phyloP scores from a whole-genome alignment of 768 basidiomycete genomes.

The Leucocoprinus leucothites region DNA sequence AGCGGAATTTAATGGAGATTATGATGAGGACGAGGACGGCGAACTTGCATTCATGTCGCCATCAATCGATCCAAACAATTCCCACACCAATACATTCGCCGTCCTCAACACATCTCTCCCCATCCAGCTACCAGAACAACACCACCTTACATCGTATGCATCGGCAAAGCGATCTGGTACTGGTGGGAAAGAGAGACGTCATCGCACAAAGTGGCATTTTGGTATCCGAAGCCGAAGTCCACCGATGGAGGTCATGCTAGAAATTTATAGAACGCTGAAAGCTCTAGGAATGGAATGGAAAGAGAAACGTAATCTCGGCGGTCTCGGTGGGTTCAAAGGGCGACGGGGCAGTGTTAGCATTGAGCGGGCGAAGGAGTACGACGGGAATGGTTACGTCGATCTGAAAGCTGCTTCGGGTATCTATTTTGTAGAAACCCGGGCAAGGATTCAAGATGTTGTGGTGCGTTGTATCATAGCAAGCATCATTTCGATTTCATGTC shows the following conservation, averaged over 20 bases:
- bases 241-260: slow-evolving; percentile 99
- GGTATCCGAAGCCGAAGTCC: slow-evolving; percentile 92
- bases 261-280: slow-evolving; percentile 93
- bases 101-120: slow-evolving; percentile 89
- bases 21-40: slow-evolving; percentile 44
- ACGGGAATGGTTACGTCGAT: slow-evolving; percentile 59
- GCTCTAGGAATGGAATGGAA: slow-evolving; percentile 97
- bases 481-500: neutral
- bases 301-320: slow-evolving; percentile 78
- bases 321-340: slow-evolving; percentile 54
- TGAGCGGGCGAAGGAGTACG: slow-evolving; percentile 60
- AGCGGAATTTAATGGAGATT: slow-evolving; percentile 63
- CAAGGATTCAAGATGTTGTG: slow-evolving; percentile 86
- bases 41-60: slow-evolving; percentile 30
- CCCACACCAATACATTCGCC: slow-evolving; percentile 37
- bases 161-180: slow-evolving; percentile 48
- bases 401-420: slow-evolving; percentile 70
- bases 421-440: slow-evolving; percentile 93
- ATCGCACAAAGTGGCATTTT: slow-evolving; percentile 95
- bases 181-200: slow-evolving; percentile 59
- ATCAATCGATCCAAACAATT: slow-evolving; percentile 13
- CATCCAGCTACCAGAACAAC: slow-evolving; percentile 54
- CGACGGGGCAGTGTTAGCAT: slow-evolving; percentile 37
- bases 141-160: slow-evolving; percentile 69
- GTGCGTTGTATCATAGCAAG: slow-evolving; percentile 40